Evolutionary conservation across 78 protist species (phyloP).

Genomic region (Dictyostelium discoideum): DNA sequence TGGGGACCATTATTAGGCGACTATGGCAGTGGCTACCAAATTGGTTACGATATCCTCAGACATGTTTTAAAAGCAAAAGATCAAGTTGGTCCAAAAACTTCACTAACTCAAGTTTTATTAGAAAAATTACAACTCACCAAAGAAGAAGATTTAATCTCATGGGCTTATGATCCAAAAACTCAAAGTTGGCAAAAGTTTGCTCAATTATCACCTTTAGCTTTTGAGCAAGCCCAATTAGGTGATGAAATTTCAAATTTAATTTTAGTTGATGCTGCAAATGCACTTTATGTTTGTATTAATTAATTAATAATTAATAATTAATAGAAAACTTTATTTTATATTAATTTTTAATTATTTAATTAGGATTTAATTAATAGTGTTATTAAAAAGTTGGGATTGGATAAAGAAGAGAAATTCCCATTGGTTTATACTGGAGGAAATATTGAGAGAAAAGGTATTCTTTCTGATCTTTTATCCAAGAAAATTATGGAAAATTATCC

Average conservation of each 20-base stretch:
- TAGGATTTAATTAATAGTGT: conserved; percentile 43
- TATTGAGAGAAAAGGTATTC: conserved; percentile 35
- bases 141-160: conserved; percentile 42
- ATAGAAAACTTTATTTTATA: no score
- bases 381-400: conserved; percentile 28
- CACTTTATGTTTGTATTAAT: conserved; percentile 31
- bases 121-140: background rate
- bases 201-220: conserved; percentile 44
- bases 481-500: background rate
- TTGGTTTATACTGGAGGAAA: conserved; percentile 78
- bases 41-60: conserved; percentile 70
- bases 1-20: conserved; percentile 82
- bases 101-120: conserved; percentile 26
- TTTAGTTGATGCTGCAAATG: conserved; percentile 7
- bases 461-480: background rate
- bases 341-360: no score
- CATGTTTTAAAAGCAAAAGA: conserved; percentile 50
- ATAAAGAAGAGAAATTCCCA: conserved; percentile 28
- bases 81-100: conserved; percentile 40
- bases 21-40: conserved; percentile 73
- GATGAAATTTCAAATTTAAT: conserved; percentile 35
- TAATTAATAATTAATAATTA: background rate
- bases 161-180: conserved; percentile 65
- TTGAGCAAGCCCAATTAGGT: conserved; percentile 18
- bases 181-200: conserved; percentile 76